Conservation (phyloP, 139 green algal species). For the Chlorella sp. region DNA sequence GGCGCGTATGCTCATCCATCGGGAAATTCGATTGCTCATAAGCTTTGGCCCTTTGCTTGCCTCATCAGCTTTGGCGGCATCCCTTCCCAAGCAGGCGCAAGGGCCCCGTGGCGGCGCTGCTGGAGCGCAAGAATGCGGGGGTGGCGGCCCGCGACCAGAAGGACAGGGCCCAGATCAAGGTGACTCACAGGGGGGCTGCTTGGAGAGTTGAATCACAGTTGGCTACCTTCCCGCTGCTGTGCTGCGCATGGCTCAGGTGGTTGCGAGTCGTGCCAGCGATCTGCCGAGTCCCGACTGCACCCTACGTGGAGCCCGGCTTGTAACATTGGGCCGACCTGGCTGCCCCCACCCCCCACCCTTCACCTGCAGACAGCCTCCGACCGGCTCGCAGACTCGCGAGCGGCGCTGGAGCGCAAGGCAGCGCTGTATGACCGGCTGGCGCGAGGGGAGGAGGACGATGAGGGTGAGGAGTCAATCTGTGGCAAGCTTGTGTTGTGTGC, state of each 20-base stretch:
- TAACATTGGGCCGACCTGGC: no score
- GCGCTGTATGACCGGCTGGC: constrained; percentile 79
- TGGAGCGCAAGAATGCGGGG: constrained; percentile 63
- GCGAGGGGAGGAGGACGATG: constrained; percentile 36
- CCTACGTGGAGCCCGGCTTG: no score
- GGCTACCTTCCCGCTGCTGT: neutral
- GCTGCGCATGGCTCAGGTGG: neutral
- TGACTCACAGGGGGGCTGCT: neutral
- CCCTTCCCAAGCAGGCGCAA: constrained; percentile 36
- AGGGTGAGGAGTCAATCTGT: no score
- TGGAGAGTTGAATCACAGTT: neutral
- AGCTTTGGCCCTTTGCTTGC: no score
- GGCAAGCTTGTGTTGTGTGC: no score
- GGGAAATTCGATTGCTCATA: no score
- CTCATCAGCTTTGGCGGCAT: no score
- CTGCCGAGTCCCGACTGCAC: no score
- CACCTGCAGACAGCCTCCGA: constrained; percentile 41
- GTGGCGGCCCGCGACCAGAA: constrained; percentile 67
- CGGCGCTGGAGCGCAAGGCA: constrained; percentile 82
- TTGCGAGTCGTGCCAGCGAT: no score
- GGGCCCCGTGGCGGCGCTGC: constrained; percentile 40
- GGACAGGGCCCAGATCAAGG: constrained; percentile 74
- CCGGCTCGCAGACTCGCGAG: constrained; percentile 48
- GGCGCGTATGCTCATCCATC: neutral
- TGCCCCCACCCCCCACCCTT: neutral